A percentile compares a stretch with the other conserved stretches of the same genome.
Evolutionary conservation across 176 grass and related monocot genomes (phyloP).

Genomic region (Themeda triandra): DNA sequence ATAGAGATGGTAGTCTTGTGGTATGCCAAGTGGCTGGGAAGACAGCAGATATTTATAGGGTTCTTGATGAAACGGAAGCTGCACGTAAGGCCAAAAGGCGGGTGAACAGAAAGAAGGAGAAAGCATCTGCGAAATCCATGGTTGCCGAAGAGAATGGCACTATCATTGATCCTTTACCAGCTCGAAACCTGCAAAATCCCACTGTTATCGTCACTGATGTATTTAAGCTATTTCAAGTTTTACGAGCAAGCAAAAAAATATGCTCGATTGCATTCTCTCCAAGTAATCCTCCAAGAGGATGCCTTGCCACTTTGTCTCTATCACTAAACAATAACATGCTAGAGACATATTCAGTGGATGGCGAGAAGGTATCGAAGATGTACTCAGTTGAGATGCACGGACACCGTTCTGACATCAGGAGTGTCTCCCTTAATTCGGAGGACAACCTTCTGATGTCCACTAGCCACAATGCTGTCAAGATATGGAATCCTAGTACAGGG

Average conservation of each 20-base stretch:
- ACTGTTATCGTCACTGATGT: constrained; percentile 63
- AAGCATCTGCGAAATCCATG: constrained; percentile 49
- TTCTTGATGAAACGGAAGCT: constrained; percentile 75
- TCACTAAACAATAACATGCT: constrained; percentile 90
- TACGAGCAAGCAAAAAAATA: constrained; percentile 85
- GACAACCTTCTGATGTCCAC: constrained; percentile 88
- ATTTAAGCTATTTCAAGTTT: constrained; percentile 76
- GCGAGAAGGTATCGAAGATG: constrained; percentile 67
- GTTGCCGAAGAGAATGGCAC: constrained; percentile 42
- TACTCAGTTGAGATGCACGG: constrained; percentile 85
- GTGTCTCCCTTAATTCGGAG: constrained; percentile 78
- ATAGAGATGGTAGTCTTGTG: constrained; percentile 65
- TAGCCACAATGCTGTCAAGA: constrained; percentile 89
- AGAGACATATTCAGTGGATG: constrained; percentile 70
- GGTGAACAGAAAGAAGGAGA: constrained; percentile 84
- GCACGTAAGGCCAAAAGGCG: constrained; percentile 73
- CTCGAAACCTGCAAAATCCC: constrained; percentile 46
- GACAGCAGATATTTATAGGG: constrained; percentile 64
- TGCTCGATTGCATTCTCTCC: constrained; percentile 78
- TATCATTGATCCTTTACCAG: constrained; percentile 48
- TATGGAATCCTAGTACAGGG: constrained; percentile 92
- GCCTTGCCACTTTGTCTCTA: constrained; percentile 65
- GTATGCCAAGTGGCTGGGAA: constrained; percentile 92
- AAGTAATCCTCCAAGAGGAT: constrained; percentile 52
- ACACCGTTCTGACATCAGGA: constrained; percentile 83